Evolutionary conservation across 495 filamentous ascomycete species (phyloP), one percentile per base, ranked within the genome.

Genomic region (Aspergillus taichungensis): DNA sequence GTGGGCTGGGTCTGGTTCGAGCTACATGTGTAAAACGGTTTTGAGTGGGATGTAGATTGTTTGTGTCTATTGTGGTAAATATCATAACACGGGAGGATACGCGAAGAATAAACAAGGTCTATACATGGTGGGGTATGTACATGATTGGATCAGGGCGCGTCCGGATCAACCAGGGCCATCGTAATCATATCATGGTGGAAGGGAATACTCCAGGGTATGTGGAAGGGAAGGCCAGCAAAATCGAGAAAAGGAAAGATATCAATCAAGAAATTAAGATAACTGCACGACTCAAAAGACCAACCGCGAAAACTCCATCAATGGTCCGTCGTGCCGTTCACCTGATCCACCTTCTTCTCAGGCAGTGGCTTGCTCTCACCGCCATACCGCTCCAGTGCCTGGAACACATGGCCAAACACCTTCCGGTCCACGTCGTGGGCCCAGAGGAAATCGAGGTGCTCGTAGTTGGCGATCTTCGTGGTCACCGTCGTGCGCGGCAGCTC

Each of bases 381-480:
- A 43, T 88, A 82, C 45, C 66, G 76, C 35, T 89, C 80, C 4
- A 98, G 69, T 0, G 91, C 88, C 49, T 91, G 80, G 54, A 94
- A 88, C 9, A 97, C 87, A 63, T 95, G 83, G 8, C 79, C 84
- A 55, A 95, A 95, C 3, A 97, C 91, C 33, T 86, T 75, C n/a
- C 70, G 68, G 40, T 92, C 74, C 8, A 94, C 86, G 55, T 95
- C 86, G 24, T 76, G 65, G 5, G 85, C 91, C 92, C 92, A 98
- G n/a, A 98, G 69, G 58, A 98, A 95, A 62, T 98, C 92, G 31
- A 98, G 75, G 63, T 98, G 92, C 57, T 98, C 92, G 57, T 94
- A 98, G 48, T 94, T 87, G 5, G 82, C 77, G 39, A 97, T 83
- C 52, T 85, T 81, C 44, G 79, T 91, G 9, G 87, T 87, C 10